Evolutionary conservation across 257 asterid species (phyloP).

Genomic region (Scutellaria minor): DNA sequence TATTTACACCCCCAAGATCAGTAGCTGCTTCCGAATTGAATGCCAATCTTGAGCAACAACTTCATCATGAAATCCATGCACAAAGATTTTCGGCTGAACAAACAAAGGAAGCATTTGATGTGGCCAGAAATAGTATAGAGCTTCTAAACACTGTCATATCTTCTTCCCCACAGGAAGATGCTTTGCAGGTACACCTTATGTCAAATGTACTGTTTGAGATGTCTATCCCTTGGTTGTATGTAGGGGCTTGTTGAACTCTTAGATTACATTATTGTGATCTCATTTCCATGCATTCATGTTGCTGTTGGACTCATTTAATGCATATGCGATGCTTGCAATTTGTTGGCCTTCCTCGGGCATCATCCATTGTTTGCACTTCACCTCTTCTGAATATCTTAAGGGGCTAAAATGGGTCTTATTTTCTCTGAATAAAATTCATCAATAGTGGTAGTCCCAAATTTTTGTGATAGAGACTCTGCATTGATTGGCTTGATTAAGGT

Average conservation of each 20-base stretch:
- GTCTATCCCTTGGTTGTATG: not conserved
- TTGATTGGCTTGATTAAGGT: not conserved
- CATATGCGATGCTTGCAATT: not conserved
- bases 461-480: not conserved
- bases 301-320: conserved; percentile 14
- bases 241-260: conserved; percentile 5
- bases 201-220: not conserved
- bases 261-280: conserved; percentile 13
- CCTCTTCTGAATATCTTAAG: not conserved
- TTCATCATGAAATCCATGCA: conserved; percentile 56
- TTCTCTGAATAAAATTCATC: not conserved
- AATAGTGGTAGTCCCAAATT: not conserved
- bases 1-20: conserved; percentile 86
- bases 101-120: conserved; percentile 89
- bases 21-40: conserved; percentile 58
- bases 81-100: conserved; percentile 74
- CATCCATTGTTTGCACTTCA: not conserved
- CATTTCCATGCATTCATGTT: conserved; percentile 8
- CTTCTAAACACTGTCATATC: conserved; percentile 85
- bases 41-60: conserved; percentile 52
- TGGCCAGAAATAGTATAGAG: conserved; percentile 93
- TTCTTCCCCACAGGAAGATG: conserved; percentile 91
- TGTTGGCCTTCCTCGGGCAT: not conserved
- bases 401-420: conserved; percentile 12
- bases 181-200: conserved; percentile 57